These are phyloP conservation scores for Hyaloperonospora arabidopsidis DNA, from an alignment of 352 stramenopile species.

Conservation along the genomic window DNA sequence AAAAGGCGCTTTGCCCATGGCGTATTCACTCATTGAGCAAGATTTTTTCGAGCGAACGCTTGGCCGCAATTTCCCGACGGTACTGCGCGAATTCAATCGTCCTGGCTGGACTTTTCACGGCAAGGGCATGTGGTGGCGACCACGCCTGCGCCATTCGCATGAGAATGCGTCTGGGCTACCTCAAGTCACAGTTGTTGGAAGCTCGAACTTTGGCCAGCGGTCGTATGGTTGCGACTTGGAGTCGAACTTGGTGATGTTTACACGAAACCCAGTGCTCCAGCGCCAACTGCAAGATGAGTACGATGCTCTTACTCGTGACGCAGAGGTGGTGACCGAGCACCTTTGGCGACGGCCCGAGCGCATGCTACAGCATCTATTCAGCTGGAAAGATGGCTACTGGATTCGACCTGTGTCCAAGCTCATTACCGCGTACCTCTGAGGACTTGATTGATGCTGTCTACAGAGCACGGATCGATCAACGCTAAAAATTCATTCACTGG, in stretches of 20 bases:
- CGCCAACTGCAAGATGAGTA: slow-evolving; percentile 44
- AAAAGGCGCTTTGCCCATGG: slow-evolving; percentile 71
- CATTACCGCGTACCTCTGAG: slow-evolving; percentile 50
- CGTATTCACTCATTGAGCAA: slow-evolving; percentile 77
- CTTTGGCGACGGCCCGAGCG: slow-evolving; percentile 57
- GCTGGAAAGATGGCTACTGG: slow-evolving; percentile 70
- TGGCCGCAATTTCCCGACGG: slow-evolving; percentile 28
- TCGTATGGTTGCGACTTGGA: slow-evolving; percentile 73
- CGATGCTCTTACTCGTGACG: slow-evolving; percentile 33
- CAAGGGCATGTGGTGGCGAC: slow-evolving; percentile 79
- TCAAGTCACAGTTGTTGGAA: slow-evolving; percentile 57
- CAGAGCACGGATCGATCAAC: slow-evolving; percentile 1
- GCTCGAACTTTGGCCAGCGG: slow-evolving; percentile 72
- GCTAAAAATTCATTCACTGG: too few species aligned
- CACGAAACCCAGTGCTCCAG: slow-evolving; percentile 42
- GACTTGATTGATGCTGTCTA: too few species aligned
- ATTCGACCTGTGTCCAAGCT: slow-evolving; percentile 63
- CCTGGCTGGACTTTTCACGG: slow-evolving; percentile 72
- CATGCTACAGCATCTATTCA: slow-evolving; percentile 47
- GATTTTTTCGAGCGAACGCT: slow-evolving; percentile 60
- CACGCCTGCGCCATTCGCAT: slow-evolving; percentile 10
- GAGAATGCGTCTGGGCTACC: slow-evolving; percentile 11
- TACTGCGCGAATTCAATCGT: slow-evolving; percentile 64
- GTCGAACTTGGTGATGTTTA: slow-evolving; percentile 65
- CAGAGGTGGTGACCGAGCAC: slow-evolving; percentile 52